A percentile compares a stretch with the other conserved stretches of the same genome.
These are phyloP conservation scores for Arctium lappa DNA, from an alignment of 129 eudicot species.

Conservation along the genomic window DNA sequence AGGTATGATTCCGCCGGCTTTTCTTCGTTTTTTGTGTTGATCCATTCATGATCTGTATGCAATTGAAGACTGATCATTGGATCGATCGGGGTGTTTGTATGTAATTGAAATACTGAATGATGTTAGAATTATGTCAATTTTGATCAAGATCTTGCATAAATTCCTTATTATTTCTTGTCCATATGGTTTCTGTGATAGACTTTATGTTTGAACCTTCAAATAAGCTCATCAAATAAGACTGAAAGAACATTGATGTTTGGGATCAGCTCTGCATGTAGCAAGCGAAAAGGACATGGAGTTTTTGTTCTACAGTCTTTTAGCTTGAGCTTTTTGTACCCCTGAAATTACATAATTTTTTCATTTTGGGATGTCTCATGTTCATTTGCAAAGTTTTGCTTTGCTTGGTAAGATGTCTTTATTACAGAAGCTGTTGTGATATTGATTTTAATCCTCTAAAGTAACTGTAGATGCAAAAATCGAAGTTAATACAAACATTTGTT, in stretches of 20 bases:
- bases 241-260: constrained; percentile 3
- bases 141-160: not conserved
- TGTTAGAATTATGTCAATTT: not conserved
- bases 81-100: constrained; percentile 7
- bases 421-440: not conserved
- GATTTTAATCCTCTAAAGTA: not conserved
- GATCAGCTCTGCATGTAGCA: not conserved
- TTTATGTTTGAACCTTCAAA: not conserved
- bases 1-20: constrained; percentile 8
- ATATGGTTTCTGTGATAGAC: not conserved
- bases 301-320: not conserved
- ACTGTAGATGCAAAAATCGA: not conserved
- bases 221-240: not conserved
- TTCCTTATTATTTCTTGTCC: not conserved
- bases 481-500: not conserved
- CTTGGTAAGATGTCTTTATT: not conserved
- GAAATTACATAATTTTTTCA: not conserved
- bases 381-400: not conserved
- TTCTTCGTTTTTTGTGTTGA: not conserved
- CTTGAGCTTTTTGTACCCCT: not conserved
- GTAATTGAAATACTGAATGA: not conserved
- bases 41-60: constrained; percentile 14
- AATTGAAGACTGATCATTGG: constrained; percentile 7
- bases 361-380: not conserved
- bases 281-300: not conserved